Evolutionary conservation across 2,329 filamentous ascomycete species (phyloP), one percentile per base, ranked within the genome.

Genomic region (Colletotrichum eremochloae): DNA sequence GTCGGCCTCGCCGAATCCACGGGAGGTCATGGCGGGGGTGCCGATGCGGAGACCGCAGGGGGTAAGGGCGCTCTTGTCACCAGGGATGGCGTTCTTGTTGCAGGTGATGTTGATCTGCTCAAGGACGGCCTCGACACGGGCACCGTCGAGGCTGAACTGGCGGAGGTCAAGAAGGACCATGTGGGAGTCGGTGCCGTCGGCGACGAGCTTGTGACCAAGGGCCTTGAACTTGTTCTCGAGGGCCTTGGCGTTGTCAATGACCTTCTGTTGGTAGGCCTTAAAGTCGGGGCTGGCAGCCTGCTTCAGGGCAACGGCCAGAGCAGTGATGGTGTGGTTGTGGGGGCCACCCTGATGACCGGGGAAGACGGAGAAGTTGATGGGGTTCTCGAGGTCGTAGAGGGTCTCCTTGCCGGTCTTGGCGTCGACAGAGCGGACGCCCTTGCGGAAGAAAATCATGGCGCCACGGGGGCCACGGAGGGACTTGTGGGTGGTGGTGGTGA

Each of bases 361-460:
- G 91, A 99, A 99, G 82, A 99, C 96, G 70, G 96, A 98, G 84
- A 97, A 95, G 88, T 99, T 99, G 88, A 99, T 99, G 68, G 95
- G 94, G 78, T 92, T 90, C 88, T 99, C 96, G 44, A 99, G 90
- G 80, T 99, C 95, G 83, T 98, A 99, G 79, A 95, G 87, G 63
- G 89, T 92, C 87, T 96, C 90, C 86, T 97, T 96, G 79, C 95
- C 95, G 74, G 93, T 92, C 90, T 98, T 98, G 84, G 93, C 87
- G 81, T 98, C 94, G 67, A 93, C 93, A 79, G 93, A 94, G 80
- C 96, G 93, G 74, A 98, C 92, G 75, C 96, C 96, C 88, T 97
- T 98, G 85, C 96, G 94, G 92, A 95, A 99, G 91, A 99, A 99
- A 86, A 99, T 99, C 96, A 99, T 99, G 82, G 96, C 96, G 80